These are phyloP conservation scores for Tricholomella constricta DNA, from an alignment of 768 basidiomycete genomes.

Conservation along the genomic window DNA sequence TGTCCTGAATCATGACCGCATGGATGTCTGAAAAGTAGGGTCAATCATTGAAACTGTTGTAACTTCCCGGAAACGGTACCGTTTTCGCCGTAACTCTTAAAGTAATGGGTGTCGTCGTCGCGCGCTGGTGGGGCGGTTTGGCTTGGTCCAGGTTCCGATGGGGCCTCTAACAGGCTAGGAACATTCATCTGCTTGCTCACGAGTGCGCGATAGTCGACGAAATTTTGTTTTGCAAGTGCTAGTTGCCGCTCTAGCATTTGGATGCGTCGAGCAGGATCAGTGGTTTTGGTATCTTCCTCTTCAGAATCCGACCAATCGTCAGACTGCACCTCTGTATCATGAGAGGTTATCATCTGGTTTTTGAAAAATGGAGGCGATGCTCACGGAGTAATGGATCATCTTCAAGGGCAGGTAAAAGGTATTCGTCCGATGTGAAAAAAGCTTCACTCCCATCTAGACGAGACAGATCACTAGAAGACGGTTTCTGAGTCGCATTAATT, in stretches of 20 bases:
- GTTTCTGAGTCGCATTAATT: constrained; percentile 45
- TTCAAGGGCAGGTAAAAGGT: constrained; percentile 78
- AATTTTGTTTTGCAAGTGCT: constrained; percentile 54
- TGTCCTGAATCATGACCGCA: constrained; percentile 95
- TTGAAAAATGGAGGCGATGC: constrained; percentile 27
- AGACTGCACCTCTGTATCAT: constrained; percentile 55
- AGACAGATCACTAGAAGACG: constrained; percentile 44
- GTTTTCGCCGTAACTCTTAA: constrained; percentile 85
- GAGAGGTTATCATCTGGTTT: constrained; percentile 4
- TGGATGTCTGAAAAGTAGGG: constrained; percentile 73
- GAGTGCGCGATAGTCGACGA: constrained; percentile 62
- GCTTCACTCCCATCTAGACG: constrained; percentile 56
- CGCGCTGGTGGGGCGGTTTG: constrained; percentile 37
- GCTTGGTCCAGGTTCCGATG: constrained; percentile 34
- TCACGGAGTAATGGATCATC: constrained; percentile 90
- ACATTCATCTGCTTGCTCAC: constrained; percentile 57
- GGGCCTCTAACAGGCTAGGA: constrained; percentile 42
- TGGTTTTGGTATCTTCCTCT: constrained; percentile 43
- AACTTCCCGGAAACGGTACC: constrained; percentile 47
- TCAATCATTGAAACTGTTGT: not conserved
- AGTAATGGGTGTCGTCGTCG: constrained; percentile 95
- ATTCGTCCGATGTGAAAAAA: constrained; percentile 74
- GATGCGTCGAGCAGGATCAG: constrained; percentile 48
- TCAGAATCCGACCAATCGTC: constrained; percentile 82
- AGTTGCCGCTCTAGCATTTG: constrained; percentile 64